Evolutionary conservation across 176 grass and related monocot genomes (phyloP).

Genomic region (Elaeis guineensis): DNA sequence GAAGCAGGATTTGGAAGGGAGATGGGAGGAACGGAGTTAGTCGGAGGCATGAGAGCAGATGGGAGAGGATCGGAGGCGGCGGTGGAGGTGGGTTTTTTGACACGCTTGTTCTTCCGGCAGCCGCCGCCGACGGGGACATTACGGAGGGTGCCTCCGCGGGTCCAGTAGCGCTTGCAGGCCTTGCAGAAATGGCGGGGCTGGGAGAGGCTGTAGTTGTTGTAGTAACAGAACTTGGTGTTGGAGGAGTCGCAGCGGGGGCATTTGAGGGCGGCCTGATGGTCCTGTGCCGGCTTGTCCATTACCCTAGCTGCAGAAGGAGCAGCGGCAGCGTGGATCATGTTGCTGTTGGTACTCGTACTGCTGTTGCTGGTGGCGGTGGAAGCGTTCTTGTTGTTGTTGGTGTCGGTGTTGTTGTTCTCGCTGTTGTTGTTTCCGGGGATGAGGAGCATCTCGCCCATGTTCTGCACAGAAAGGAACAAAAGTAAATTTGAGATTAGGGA

Average conservation of each 20-base stretch:
- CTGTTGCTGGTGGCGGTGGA: too few relatives aligned
- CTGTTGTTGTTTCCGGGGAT: not conserved
- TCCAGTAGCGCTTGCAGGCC: conserved; percentile 20
- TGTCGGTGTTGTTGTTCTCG: not conserved
- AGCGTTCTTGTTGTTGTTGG: not conserved
- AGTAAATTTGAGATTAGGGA: not conserved
- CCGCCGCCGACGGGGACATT: conserved; percentile 18
- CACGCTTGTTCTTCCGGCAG: conserved; percentile 17
- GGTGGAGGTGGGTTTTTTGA: not conserved
- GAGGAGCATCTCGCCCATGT: not conserved
- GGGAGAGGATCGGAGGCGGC: not conserved
- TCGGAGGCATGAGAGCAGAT: not conserved
- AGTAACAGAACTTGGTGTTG: conserved; percentile 99
- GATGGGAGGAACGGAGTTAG: not conserved
- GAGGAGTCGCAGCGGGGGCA: conserved; percentile 94
- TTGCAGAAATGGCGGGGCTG: conserved; percentile 38
- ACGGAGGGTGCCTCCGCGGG: conserved; percentile 18
- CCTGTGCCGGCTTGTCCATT: not conserved
- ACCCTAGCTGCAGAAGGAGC: not conserved
- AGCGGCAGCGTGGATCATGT: not conserved
- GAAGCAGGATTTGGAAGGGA: too few relatives aligned
- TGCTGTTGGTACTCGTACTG: not conserved
- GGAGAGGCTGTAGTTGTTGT: conserved; percentile 94
- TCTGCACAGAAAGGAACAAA: conserved; percentile 7
- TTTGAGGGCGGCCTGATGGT: not conserved